A percentile compares a stretch with the other conserved stretches of the same genome.
Conservation (phyloP, 2,329 filamentous ascomycete species). For the Hirsutella minnesotensis region DNA sequence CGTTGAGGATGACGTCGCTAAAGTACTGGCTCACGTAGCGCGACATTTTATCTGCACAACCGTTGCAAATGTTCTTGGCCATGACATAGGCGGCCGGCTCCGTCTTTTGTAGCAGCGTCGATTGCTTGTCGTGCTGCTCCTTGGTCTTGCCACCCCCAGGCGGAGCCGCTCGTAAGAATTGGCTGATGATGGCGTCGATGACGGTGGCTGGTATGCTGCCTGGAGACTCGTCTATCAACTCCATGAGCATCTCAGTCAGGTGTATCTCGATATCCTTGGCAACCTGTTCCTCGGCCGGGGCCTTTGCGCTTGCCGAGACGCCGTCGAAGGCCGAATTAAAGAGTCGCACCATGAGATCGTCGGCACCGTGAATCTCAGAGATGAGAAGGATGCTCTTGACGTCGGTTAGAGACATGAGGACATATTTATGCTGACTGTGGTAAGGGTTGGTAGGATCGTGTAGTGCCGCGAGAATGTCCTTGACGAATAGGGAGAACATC, state of each 20-base stretch:
- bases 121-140: conserved; percentile 63
- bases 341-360: conserved; percentile 65
- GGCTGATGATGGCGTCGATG: conserved; percentile 86
- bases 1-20: conserved; percentile 88
- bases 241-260: conserved; percentile 75
- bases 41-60: conserved; percentile 85
- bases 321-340: conserved; percentile 91
- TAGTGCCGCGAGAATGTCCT: conserved; percentile 70
- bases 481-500: conserved; percentile 84
- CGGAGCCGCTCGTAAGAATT: conserved; percentile 82
- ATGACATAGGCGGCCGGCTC: conserved; percentile 91
- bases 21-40: conserved; percentile 94
- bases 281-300: conserved; percentile 66
- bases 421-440: conserved; percentile 85
- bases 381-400: conserved; percentile 92
- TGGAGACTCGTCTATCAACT: conserved; percentile 74
- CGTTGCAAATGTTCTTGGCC: conserved; percentile 88
- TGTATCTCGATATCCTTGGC: conserved; percentile 90
- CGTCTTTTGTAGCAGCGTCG: conserved; percentile 73
- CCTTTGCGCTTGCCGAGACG: conserved; percentile 65
- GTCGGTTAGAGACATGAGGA: conserved; percentile 77
- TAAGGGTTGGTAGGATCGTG: conserved; percentile 82
- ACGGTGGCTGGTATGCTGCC: conserved; percentile 64
- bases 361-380: conserved; percentile 73
- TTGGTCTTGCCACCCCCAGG: conserved; percentile 50